Evolutionary conservation across 139 green algal species (phyloP).

Genomic region (Asterochloris sp.): DNA sequence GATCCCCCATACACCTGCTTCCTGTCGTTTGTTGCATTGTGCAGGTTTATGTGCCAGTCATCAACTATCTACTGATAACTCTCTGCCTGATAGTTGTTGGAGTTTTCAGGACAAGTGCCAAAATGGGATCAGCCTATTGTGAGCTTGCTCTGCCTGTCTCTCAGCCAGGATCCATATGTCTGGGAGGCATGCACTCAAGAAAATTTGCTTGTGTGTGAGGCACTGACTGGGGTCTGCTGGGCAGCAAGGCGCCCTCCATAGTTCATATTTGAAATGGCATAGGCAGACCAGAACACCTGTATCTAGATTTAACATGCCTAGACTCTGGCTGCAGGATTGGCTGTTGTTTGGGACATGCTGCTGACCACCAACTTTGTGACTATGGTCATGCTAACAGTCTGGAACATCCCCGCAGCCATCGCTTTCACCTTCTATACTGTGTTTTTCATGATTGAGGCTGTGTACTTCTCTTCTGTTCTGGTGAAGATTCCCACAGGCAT

Average conservation of each 20-base stretch:
- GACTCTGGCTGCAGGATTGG: constrained; percentile 32
- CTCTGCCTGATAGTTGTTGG: constrained; percentile 28
- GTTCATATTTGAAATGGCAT: too few species aligned
- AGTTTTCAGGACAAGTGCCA: constrained; percentile 29
- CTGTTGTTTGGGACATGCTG: constrained; percentile 35
- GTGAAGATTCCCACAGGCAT: constrained; percentile 39
- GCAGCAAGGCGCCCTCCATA: too few species aligned
- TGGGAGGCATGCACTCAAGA: too few species aligned
- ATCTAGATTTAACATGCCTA: too few species aligned
- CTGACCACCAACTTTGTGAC: constrained; percentile 32
- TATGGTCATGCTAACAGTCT: constrained; percentile 25
- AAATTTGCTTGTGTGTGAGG: too few species aligned
- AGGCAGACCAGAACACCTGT: too few species aligned
- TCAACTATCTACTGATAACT: constrained; percentile 43
- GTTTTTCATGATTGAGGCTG: constrained; percentile 31
- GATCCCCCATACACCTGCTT: too few species aligned
- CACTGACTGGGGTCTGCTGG: too few species aligned
- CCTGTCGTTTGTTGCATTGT: too few species aligned
- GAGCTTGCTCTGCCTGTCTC: neutral
- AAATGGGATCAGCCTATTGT: constrained; percentile 28
- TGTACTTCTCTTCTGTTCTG: constrained; percentile 32
- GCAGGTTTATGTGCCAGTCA: constrained; percentile 47
- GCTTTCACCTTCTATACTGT: constrained; percentile 8
- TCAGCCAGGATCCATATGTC: too few species aligned
- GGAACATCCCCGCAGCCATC: constrained; percentile 9